Conservation (phyloP, 2,329 filamentous ascomycete genomes). For the Ascochyta fabae region DNA sequence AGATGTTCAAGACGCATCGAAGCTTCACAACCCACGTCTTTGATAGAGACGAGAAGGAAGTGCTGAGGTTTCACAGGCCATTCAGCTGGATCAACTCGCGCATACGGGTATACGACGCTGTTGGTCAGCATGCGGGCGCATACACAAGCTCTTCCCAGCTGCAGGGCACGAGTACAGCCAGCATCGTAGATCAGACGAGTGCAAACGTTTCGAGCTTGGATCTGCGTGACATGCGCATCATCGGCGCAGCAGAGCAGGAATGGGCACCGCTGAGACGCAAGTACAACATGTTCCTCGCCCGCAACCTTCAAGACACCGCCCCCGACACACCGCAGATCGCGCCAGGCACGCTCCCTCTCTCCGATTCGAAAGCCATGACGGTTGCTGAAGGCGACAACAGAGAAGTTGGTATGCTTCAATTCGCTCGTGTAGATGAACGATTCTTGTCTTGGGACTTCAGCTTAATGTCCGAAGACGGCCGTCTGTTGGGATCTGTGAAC, state of each 20-base stretch:
- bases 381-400: slow-evolving; percentile 44
- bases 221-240: slow-evolving; percentile 65
- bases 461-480: slow-evolving; percentile 58
- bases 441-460: slow-evolving; percentile 71
- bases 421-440: slow-evolving; percentile 67
- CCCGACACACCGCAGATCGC: slow-evolving; percentile 50
- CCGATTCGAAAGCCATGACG: slow-evolving; percentile 56
- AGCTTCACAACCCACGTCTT: slow-evolving; percentile 71
- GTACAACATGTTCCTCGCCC: slow-evolving; percentile 69
- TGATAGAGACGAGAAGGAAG: slow-evolving; percentile 65
- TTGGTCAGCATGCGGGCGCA: slow-evolving; percentile 26
- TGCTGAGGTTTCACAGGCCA: slow-evolving; percentile 66
- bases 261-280: slow-evolving; percentile 68
- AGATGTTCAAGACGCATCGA: slow-evolving; percentile 67
- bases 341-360: slow-evolving; percentile 56
- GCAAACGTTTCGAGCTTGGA: slow-evolving; percentile 61
- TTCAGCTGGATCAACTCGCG: slow-evolving; percentile 69
- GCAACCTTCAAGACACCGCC: slow-evolving; percentile 51
- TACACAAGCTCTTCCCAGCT: slow-evolving; percentile 52
- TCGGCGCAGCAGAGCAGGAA: slow-evolving; percentile 68
- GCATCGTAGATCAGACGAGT: slow-evolving; percentile 53
- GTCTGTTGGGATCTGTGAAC: slow-evolving; percentile 66
- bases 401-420: slow-evolving; percentile 62
- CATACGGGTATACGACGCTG: slow-evolving; percentile 51
- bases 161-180: slow-evolving; percentile 53